Base-by-base conservation (phyloP, 805 yeast genomes). In the Candida dajiaensis region DNA sequence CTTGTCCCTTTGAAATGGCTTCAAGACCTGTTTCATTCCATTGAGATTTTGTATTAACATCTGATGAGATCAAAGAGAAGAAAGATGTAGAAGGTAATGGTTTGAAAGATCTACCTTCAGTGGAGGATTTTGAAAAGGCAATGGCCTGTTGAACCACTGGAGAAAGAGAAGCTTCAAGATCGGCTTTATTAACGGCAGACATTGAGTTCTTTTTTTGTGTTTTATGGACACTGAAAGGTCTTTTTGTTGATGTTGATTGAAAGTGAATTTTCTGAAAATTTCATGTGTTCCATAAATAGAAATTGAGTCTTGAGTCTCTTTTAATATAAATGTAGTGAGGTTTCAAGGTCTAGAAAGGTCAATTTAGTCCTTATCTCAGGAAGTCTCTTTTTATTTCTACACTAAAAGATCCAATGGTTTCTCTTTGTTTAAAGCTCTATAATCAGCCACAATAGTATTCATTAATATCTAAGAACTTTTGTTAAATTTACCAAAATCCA, bases 1-100 rank as follows among this genome's bases (percentile, higher is more conserved):
- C 98, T 58, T 85, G 78, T 52, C 83, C 83, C 13, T 71, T 64
- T 16, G 77, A 65, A 45, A 94, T 83, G 26, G 92, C 85, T 22
- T 78, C 69, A 16, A 83, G 64, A 13, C 99, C 99, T 15, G 68
- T 38, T 2, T 50, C 49, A 15, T 37, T 40, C 64, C 64, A 61
- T 29, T 47, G 45, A 7, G 51, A 4, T 35, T 54, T 59, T 5
- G 49, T 43, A 8, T 60, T 53, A 2, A 56, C 44, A 2, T 60
- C 66, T 1, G 53, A 48, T 16, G 65, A 66, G 33, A 72, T 55
- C 25, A 76, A 74, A 15, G 81, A 66, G 20, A 72, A 70, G 13
- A 76, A 71, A 2, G 81, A 80, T 3, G 76, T 58, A 16, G 65
- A 61, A 0, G 86, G 86, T 39, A 81, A 66, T 53, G 83, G 66